Evolutionary conservation across 257 asterid genomes (phyloP), one percentile per base, ranked within the genome.

Genomic region (Solanum pennellii): DNA sequence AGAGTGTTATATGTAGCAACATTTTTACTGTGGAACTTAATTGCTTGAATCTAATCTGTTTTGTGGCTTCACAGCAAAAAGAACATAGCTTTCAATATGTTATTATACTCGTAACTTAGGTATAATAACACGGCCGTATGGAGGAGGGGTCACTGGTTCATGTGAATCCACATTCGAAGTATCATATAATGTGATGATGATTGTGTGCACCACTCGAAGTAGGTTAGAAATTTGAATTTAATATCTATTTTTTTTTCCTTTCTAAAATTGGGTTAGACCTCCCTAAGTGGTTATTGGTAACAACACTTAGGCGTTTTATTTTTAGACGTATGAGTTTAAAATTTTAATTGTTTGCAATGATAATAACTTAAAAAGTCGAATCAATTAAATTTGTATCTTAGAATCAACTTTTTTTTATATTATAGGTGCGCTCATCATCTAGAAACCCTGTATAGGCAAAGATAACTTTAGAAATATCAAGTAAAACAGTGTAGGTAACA

Each of bases 1-100:
- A 56, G 0, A 56, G 5, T 56, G 65, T 0, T 56, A 56, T 52
- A 52, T 52, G 18, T 2, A 52, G 2, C 2, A n/a, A 6, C 0
- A 56, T 56, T 56, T 56, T 3, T 18, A 18, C 1, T 0, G 21
- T 56, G 65, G 11, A 18, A 56, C n/a, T 56, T 56, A 56, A 56
- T 56, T 56, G 0, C 65, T 18, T 18, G 65, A 3, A 56, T 56
- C 65, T 18, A 56, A 56, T 56, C n/a, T 56, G 65, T 56, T 56
- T 56, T 56, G n/a, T 56, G 65, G n/a, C n/a, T 56, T 56, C 7
- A 18, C 7, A 18, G 11, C n/a, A 16, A 52, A 52, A 52, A 52
- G 3, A 7, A 15, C 12, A 41, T 13, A 52, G 62, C 10, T 52
- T 52, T 52, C 7, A 18, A 52, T 52, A 52, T 52, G n/a, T 52